These are phyloP conservation scores for Kwoniella bestiolae DNA, from an alignment of 768 basidiomycete species.

Conservation along the genomic window DNA sequence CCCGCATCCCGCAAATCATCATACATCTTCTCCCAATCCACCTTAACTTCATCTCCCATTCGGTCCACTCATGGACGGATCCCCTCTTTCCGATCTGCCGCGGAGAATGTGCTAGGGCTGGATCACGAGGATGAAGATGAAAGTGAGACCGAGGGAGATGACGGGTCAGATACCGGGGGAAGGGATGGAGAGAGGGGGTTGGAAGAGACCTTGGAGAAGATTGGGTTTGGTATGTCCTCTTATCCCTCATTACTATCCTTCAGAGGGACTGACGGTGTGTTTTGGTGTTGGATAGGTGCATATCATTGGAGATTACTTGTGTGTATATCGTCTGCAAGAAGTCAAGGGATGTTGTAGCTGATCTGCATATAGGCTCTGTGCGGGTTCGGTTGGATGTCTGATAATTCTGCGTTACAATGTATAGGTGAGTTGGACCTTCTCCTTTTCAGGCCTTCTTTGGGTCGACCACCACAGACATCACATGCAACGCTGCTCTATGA, in stretches of 20 bases:
- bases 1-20: slow-evolving; percentile 33
- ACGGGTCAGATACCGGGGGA: slow-evolving; percentile 6
- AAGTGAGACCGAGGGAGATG: slow-evolving; percentile 16
- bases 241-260: not conserved
- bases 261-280: no score
- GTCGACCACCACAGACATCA: no score
- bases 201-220: slow-evolving; percentile 52
- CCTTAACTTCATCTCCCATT: not conserved
- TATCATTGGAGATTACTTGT: slow-evolving; percentile 56
- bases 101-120: slow-evolving; percentile 17
- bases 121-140: slow-evolving; percentile 20
- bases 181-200: slow-evolving; percentile 40
- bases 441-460: no score
- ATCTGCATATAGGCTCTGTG: slow-evolving; percentile 56
- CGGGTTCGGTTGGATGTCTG: slow-evolving; percentile 57
- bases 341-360: no score
- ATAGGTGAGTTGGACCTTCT: slow-evolving; percentile 38
- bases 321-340: no score
- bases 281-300: no score
- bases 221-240: slow-evolving; percentile 50
- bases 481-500: no score
- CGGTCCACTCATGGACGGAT: slow-evolving; percentile 7
- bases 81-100: slow-evolving; percentile 24
- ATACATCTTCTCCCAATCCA: slow-evolving; percentile 25
- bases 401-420: slow-evolving; percentile 54